These are phyloP conservation scores for Diaporthe sp. DNA, from an alignment of 2,329 filamentous ascomycete species.

Conservation along the genomic window DNA sequence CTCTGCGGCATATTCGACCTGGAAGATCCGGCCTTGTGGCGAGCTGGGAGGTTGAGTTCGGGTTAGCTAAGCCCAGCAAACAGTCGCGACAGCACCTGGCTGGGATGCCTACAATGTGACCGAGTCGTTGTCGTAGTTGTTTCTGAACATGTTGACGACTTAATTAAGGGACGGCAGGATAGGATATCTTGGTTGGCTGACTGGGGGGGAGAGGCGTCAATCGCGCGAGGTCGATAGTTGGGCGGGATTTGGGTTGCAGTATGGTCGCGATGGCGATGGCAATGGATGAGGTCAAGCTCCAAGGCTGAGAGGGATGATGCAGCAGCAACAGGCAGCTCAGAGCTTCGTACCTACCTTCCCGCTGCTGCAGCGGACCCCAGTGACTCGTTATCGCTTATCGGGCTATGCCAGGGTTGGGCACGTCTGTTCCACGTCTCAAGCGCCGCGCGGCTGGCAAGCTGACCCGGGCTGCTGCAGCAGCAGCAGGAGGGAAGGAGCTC, in stretches of 20 bases:
- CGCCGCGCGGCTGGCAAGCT: conserved; percentile 35
- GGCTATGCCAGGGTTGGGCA: conserved; percentile 9
- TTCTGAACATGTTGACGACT: conserved; percentile 87
- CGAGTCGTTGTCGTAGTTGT: conserved; percentile 99
- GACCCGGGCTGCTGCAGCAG: conserved; percentile 16
- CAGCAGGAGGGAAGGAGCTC: conserved; percentile 29
- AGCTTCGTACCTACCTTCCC: conserved; percentile 45
- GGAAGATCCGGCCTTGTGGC: conserved; percentile 98
- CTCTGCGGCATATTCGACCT: conserved; percentile 99
- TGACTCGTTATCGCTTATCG: conserved; percentile 40
- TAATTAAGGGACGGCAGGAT: not conserved
- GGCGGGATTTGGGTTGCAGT: not conserved
- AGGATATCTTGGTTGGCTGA: not conserved
- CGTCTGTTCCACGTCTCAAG: conserved; percentile 29
- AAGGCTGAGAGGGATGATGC: conserved; percentile 39
- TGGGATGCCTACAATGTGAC: conserved; percentile 88
- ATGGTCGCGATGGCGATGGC: conserved; percentile 31
- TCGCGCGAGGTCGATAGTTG: conserved; percentile 21
- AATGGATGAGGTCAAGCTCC: conserved; percentile 38
- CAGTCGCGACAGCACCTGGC: conserved; percentile 42
- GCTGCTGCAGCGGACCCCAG: conserved; percentile 21
- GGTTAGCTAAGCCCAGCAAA: conserved; percentile 47
- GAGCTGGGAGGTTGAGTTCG: conserved; percentile 72
- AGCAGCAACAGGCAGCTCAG: conserved; percentile 45
- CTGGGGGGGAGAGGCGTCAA: not conserved